A percentile compares a stretch with the other conserved stretches of the same genome.
Evolutionary conservation across 2,329 filamentous ascomycete species (phyloP).

Genomic region (Trichoderma arundinaceum): DNA sequence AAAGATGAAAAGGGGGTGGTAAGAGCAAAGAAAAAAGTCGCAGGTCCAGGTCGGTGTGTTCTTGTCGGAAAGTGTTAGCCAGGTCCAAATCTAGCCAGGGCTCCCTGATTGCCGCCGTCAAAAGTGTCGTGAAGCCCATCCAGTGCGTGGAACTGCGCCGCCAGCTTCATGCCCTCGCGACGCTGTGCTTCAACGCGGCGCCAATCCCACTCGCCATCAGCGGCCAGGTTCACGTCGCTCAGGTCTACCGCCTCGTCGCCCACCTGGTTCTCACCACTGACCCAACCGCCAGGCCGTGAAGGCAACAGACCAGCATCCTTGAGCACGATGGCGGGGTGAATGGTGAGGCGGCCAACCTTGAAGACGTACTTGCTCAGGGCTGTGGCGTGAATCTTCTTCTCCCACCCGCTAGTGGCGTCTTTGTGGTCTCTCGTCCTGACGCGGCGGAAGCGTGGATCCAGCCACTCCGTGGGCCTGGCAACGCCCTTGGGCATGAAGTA

Average conservation of each 20-base stretch:
- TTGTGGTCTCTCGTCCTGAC: constrained; percentile 48
- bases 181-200: constrained; percentile 60
- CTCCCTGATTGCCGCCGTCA: constrained; percentile 58
- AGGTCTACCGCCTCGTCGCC: constrained; percentile 49
- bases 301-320: constrained; percentile 76
- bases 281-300: constrained; percentile 70
- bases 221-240: constrained; percentile 44
- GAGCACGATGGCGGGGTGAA: constrained; percentile 80
- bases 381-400: constrained; percentile 72
- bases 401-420: constrained; percentile 52
- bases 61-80: constrained; percentile 39
- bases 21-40: not conserved
- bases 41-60: not conserved
- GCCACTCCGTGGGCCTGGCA: constrained; percentile 61
- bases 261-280: constrained; percentile 51
- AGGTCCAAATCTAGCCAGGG: constrained; percentile 56
- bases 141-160: constrained; percentile 61
- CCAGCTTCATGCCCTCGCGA: constrained; percentile 60
- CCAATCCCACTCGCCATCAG: constrained; percentile 62
- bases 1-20: constrained; percentile 11
- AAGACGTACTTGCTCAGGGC: constrained; percentile 82
- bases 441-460: constrained; percentile 53
- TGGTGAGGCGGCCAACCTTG: constrained; percentile 80
- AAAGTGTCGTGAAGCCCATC: constrained; percentile 60
- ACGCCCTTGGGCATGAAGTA: constrained; percentile 71